These are phyloP conservation scores for Pyricularia grisea DNA, from an alignment of 2,329 filamentous ascomycete genomes.

Conservation along the genomic window DNA sequence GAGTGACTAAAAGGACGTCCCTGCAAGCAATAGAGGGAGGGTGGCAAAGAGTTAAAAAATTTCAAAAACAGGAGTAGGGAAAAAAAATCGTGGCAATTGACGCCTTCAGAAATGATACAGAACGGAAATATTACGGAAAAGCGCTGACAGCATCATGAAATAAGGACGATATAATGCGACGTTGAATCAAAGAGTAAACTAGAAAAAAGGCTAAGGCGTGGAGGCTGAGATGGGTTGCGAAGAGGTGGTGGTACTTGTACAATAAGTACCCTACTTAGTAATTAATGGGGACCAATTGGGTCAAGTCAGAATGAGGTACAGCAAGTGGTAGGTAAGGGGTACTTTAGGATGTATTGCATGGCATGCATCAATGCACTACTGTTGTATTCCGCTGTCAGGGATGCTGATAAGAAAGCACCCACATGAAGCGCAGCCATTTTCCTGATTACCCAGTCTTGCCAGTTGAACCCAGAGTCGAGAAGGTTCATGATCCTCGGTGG, in stretches of 20 bases:
- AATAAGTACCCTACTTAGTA: too few relatives aligned
- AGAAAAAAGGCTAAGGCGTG: not conserved
- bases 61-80: not conserved
- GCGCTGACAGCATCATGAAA: not conserved
- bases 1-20: not conserved
- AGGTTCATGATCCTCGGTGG: not conserved
- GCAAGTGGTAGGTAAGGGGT: too few relatives aligned
- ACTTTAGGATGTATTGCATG: not conserved
- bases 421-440: not conserved
- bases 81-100: too few relatives aligned
- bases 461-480: not conserved
- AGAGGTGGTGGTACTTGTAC: too few relatives aligned
- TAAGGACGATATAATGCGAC: not conserved
- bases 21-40: not conserved
- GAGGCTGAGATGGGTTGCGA: not conserved
- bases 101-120: not conserved
- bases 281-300: too few relatives aligned
- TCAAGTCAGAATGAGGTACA: too few relatives aligned
- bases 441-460: too few relatives aligned
- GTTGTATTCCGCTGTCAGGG: not conserved
- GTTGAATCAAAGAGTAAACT: not conserved
- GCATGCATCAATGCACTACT: not conserved
- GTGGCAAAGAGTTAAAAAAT: not conserved
- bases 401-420: not conserved
- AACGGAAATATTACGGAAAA: not conserved